Percentiles rank a stretch among this genome's conserved stretches.
These are phyloP conservation scores for Talaromyces islandicus DNA, from an alignment of 2,329 filamentous ascomycete genomes.

Conservation along the genomic window DNA sequence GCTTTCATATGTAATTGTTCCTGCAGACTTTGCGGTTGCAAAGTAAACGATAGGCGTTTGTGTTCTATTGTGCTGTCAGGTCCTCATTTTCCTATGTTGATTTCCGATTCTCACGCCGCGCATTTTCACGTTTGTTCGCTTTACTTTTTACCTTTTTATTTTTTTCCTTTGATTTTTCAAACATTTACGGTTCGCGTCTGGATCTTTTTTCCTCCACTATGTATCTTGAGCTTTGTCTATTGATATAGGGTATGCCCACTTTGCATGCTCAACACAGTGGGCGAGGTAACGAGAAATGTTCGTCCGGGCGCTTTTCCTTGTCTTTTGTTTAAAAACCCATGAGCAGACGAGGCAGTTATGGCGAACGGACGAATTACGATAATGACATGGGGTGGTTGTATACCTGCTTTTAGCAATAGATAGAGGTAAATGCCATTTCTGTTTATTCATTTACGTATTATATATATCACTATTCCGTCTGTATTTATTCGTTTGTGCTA, in stretches of 20 bases:
- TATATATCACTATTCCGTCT: not conserved
- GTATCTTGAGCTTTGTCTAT: conserved; percentile 29
- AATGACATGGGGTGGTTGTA: conserved; percentile 25
- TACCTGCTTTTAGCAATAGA: conserved; percentile 27
- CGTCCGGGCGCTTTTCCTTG: conserved; percentile 20
- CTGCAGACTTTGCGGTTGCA: conserved; percentile 13
- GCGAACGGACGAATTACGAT: conserved; percentile 23
- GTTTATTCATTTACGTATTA: conserved; percentile 6
- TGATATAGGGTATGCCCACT: conserved; percentile 30
- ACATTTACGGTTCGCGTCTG: conserved; percentile 22
- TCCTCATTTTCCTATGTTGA: conserved; percentile 8
- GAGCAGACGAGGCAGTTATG: conserved; percentile 18
- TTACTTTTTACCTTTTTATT: conserved; percentile 11
- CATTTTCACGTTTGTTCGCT: conserved; percentile 20
- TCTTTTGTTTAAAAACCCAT: conserved; percentile 14
- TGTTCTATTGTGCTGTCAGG: conserved; percentile 3
- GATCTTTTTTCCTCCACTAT: conserved; percentile 20
- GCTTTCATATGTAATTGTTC: conserved; percentile 31
- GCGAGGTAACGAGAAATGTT: conserved; percentile 33
- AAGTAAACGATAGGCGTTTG: not conserved
- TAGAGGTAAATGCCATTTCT: conserved; percentile 29
- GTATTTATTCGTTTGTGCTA: not conserved
- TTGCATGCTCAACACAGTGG: conserved; percentile 29
- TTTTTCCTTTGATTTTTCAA: conserved; percentile 4
- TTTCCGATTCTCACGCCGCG: conserved; percentile 4